Base-by-base conservation (phyloP, 768 basidiomycete species). In the Lactarius evosmus region DNA sequence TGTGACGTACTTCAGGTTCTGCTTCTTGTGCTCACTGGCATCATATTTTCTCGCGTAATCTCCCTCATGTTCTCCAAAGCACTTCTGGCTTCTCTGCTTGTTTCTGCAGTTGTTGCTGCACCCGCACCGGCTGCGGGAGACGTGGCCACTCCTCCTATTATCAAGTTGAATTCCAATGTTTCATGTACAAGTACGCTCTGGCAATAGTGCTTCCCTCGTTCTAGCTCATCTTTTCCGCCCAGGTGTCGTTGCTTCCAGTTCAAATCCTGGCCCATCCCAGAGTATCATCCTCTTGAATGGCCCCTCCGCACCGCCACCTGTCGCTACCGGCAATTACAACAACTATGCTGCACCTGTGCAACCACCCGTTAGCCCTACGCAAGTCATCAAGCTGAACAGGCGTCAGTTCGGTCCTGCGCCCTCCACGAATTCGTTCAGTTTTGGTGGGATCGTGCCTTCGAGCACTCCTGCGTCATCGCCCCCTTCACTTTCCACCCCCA, bases 221-320 rank as follows among this genome's bases (percentile, higher is more conserved):
- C 27, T 38, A 11, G 30, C 64, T 65, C 49, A 56, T 32, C 5
- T 32, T 14, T 34, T 14, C 1, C 12, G 54, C 9, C 6, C 38
- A 65, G 58, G 32, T 34, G 38, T 32, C 7, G 38, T 16, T 49
- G 27, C 56, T 29, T 27, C 65, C 22, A 30, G 16, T 16, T 19
- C 50, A 33, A 49, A 40, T 25, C 50, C 46, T 52, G 1, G 27
- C 19, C 56, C 56, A 7, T 50, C 64, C 17, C 40, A 56, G n/a
- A 62, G 29, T 33, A 8, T 65, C 30, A 67, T 67, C 46, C 56
- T 66, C 19, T 49, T 66, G n/a, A 67, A 67, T 22, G 41, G n/a
- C 19, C 64, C 66, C 2, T 49, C 66, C n/a, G 14, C 53, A 9
- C 8, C 51, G n/a, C 53, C n/a, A 9, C 19, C 61, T 7, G 25